A percentile compares a stretch with the other conserved stretches of the same genome.
Conservation (phyloP, 2,329 filamentous ascomycete genomes). For the Diaporthe ampelina region DNA sequence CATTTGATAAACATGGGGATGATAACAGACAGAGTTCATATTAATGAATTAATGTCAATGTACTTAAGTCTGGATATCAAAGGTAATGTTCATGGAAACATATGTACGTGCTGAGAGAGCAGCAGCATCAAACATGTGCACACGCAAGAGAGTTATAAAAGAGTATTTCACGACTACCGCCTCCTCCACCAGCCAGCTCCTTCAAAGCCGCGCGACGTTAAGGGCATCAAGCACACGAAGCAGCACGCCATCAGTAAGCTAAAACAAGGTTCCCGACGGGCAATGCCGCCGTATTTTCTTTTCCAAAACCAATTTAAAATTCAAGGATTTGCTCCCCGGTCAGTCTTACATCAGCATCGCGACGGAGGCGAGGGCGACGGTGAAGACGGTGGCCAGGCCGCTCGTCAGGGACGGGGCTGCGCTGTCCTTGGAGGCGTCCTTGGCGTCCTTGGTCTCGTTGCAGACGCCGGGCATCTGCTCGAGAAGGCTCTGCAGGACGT, state of each 20-base stretch:
- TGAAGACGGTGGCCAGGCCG: constrained; percentile 33
- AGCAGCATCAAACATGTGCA: constrained; percentile 15
- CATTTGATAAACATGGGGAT: not conserved
- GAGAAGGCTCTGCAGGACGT: constrained; percentile 40
- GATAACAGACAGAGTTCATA: constrained; percentile 30
- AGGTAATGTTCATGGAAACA: constrained; percentile 13
- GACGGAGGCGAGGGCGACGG: constrained; percentile 21
- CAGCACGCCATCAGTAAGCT: constrained; percentile 12
- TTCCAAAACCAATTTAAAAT: not conserved
- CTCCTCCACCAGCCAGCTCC: not conserved
- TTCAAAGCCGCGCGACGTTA: not conserved
- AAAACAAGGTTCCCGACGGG: not conserved
- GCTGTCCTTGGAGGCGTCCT: constrained; percentile 30
- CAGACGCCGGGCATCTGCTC: constrained; percentile 35
- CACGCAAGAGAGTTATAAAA: not conserved
- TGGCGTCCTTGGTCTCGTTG: constrained; percentile 36
- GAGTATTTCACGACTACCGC: not conserved
- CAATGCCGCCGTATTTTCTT: not conserved
- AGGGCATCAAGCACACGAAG: constrained; percentile 26
- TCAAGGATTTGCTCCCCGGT: no score
- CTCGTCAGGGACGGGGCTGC: constrained; percentile 32
- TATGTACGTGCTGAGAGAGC: constrained; percentile 11
- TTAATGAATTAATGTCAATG: constrained; percentile 33
- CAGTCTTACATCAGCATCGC: constrained; percentile 38
- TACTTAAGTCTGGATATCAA: constrained; percentile 35